Conservation (phyloP, 106 monocot genomes). For the Xerophyta viscosa region DNA sequence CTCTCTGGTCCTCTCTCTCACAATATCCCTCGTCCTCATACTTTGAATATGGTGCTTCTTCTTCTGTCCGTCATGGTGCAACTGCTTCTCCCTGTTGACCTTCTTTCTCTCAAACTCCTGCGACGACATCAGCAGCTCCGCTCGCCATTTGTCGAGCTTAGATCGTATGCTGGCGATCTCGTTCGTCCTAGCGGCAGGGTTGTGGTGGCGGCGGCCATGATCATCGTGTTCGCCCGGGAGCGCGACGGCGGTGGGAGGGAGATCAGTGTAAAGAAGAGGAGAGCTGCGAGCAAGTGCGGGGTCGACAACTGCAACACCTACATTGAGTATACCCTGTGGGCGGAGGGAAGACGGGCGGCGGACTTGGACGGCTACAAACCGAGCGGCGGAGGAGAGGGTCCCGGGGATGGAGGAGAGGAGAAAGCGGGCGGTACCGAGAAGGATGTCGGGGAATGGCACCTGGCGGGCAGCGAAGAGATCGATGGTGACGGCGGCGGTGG, state of each 20-base stretch:
- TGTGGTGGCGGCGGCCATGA: background rate
- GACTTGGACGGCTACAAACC: conserved; percentile 45
- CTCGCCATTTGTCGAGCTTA: background rate
- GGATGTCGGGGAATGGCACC: conserved; percentile 8
- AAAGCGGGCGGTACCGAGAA: conserved; percentile 44
- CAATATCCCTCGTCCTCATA: background rate
- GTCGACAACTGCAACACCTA: conserved; percentile 34
- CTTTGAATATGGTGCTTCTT: background rate
- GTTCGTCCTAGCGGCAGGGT: background rate
- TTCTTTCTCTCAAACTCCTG: background rate
- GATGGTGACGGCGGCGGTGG: conserved; percentile 44
- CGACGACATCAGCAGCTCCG: background rate
- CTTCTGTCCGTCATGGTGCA: background rate
- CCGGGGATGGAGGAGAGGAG: conserved; percentile 27
- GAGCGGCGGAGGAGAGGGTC: conserved; percentile 7
- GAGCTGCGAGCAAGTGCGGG: background rate
- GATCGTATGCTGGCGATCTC: too few species aligned
- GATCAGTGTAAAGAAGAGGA: background rate
- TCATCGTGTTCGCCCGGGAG: background rate
- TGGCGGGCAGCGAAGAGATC: conserved; percentile 25
- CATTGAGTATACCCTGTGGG: conserved; percentile 62
- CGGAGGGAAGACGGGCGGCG: conserved; percentile 49
- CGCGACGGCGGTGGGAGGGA: background rate
- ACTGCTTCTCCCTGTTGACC: background rate
- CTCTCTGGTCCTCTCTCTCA: background rate